A percentile compares a stretch with the other conserved stretches of the same genome.
phyloP scores from a whole-genome alignment of 2,329 filamentous ascomycete species.

The Madurella fahalii region DNA sequence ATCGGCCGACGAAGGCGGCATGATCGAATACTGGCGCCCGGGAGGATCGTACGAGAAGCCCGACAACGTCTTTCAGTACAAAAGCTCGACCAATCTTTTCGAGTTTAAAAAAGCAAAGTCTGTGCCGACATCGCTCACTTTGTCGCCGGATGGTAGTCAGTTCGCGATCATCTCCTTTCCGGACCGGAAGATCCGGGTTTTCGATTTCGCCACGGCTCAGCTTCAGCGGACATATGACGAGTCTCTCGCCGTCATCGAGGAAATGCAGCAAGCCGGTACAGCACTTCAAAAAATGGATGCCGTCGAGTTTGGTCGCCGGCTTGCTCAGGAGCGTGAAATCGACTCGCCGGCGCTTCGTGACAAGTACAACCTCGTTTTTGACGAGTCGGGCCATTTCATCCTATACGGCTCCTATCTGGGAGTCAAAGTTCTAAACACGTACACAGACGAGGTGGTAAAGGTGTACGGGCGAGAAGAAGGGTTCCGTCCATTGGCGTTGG shows the following conservation, averaged over 20 bases:
- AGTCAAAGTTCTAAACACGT: constrained; percentile 91
- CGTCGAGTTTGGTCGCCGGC: constrained; percentile 83
- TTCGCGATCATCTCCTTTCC: constrained; percentile 90
- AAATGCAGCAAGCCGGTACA: constrained; percentile 94
- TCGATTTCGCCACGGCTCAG: constrained; percentile 87
- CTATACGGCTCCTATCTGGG: constrained; percentile 90
- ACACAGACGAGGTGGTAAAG: constrained; percentile 88
- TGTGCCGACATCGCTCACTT: constrained; percentile 71
- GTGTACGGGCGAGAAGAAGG: constrained; percentile 88
- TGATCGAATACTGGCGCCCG: constrained; percentile 96
- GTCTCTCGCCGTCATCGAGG: constrained; percentile 79
- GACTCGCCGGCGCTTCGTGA: constrained; percentile 64
- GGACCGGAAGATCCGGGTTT: constrained; percentile 87
- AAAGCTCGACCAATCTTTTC: constrained; percentile 90
- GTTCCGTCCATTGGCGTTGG: constrained; percentile 75
- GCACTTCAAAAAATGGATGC: constrained; percentile 77
- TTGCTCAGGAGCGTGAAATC: constrained; percentile 82
- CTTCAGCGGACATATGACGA: constrained; percentile 93
- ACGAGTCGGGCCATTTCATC: constrained; percentile 93
- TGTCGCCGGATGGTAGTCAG: constrained; percentile 81
- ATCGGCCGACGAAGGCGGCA: constrained; percentile 82
- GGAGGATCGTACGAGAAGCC: constrained; percentile 82
- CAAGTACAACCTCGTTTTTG: constrained; percentile 84
- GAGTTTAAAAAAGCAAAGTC: constrained; percentile 97
- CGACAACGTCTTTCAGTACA: constrained; percentile 84